These are phyloP conservation scores for Sclerotiophoma versabilis DNA, from an alignment of 2,329 filamentous ascomycete species.

Conservation along the genomic window DNA sequence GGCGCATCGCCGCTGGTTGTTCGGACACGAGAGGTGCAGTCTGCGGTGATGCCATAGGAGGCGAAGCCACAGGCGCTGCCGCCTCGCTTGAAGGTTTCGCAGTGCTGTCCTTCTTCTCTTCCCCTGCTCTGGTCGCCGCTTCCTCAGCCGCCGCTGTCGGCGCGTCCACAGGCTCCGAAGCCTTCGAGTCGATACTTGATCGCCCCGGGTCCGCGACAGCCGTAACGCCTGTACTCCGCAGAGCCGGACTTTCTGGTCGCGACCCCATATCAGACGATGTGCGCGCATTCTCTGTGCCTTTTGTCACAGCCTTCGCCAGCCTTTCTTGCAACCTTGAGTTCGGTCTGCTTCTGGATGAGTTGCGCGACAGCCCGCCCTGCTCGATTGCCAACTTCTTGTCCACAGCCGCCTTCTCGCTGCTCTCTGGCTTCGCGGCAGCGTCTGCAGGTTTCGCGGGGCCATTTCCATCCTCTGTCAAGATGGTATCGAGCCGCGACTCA, in stretches of 20 bases:
- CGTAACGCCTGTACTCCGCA: constrained; percentile 33
- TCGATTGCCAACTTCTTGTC: constrained; percentile 44
- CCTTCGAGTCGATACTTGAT: constrained; percentile 54
- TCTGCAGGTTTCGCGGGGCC: constrained; percentile 58
- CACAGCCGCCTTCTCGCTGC: constrained; percentile 32
- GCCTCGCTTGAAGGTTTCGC: constrained; percentile 40
- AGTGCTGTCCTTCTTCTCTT: constrained; percentile 19
- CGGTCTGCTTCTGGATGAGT: constrained; percentile 68
- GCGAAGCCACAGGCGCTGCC: constrained; percentile 11
- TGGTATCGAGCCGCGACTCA: constrained; percentile 89
- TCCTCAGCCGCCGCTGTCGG: constrained; percentile 22
- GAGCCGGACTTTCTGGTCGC: constrained; percentile 61
- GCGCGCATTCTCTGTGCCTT: constrained; percentile 65
- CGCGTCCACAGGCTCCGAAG: constrained; percentile 39
- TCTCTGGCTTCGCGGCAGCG: constrained; percentile 40
- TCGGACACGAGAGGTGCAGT: constrained; percentile 41
- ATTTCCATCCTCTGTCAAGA: constrained; percentile 82
- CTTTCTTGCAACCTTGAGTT: constrained; percentile 90
- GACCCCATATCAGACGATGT: constrained; percentile 60
- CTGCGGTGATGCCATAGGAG: constrained; percentile 21
- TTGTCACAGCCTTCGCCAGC: constrained; percentile 84
- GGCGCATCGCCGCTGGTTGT: constrained; percentile 41
- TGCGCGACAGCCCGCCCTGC: constrained; percentile 60
- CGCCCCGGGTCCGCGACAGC: constrained; percentile 48
- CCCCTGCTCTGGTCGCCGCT: constrained; percentile 19